phyloP scores from a whole-genome alignment of 2,329 filamentous ascomycete genomes.

The Tolypocladium inflatum region DNA sequence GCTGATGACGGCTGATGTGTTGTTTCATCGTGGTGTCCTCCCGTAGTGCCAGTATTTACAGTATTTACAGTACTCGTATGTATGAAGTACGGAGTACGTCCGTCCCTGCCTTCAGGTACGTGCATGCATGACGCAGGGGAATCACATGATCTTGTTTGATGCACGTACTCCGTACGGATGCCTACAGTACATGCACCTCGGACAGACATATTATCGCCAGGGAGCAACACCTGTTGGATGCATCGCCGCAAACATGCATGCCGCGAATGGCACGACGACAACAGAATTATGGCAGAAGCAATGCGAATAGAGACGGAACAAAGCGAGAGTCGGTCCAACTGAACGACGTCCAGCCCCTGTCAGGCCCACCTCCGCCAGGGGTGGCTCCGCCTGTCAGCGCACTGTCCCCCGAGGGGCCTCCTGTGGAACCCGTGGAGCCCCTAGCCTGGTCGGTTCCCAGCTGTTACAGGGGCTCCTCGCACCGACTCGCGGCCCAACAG shows the following conservation, averaged over 20 bases:
- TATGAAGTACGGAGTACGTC: too few species aligned
- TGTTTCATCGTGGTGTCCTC: neutral
- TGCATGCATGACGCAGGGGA: neutral
- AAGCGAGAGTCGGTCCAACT: neutral
- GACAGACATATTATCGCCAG: neutral
- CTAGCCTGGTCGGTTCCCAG: neutral
- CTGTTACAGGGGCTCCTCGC: neutral
- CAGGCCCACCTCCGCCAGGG: neutral
- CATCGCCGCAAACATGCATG: neutral
- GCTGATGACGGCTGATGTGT: neutral
- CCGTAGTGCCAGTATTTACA: too few species aligned
- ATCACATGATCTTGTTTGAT: neutral
- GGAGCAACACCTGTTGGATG: neutral
- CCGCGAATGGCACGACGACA: neutral
- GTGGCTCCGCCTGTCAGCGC: constrained; percentile 3
- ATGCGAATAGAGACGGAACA: neutral
- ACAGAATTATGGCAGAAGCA: neutral
- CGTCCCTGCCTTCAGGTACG: too few species aligned
- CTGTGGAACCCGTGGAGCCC: neutral
- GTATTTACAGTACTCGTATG: too few species aligned
- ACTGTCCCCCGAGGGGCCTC: constrained; percentile 1
- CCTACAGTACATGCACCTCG: neutral
- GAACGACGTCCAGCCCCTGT: neutral
- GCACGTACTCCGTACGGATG: neutral
- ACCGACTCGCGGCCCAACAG: neutral